Base-by-base conservation (phyloP, 805 yeast genomes). In the Sungouiozyma intestinalis region DNA sequence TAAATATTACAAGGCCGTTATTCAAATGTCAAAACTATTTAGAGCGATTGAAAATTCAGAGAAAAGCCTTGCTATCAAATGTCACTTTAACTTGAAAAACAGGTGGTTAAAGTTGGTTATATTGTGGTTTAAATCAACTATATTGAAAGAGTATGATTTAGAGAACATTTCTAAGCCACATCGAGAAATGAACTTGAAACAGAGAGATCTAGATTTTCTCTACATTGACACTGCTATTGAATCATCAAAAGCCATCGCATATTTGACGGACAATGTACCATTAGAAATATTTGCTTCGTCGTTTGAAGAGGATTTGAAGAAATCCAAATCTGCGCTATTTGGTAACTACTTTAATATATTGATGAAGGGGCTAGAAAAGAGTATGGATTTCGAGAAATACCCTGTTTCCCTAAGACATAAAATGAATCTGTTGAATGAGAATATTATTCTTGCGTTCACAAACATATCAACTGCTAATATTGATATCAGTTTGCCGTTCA, bases 401-500 rank as follows among this genome's bases (percentile, higher is more conserved):
- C 65, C 71, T 1, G 55, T 63, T 3, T 60, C 69, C 1, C 48
- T 66, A 35, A 66, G 60, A 49, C 82, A 80, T 53, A 79, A 81
- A 52, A 65, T 76, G 11, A 67, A 73, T 18, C 59, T 65, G 7
- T 68, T 85, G 24, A 71, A 77, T 16, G 84, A 80, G 16, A 76
- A 79, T 58, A 76, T 80, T 9, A 74, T 85, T 41, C 64, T 67
- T 17, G 77, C 84, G 16, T 66, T 85, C 39, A 77, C 87, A 2
- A 82, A 82, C 48, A 59, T 86, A 40, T 66, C 86, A 37, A 78
- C 75, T 50, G 72, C 85, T 3, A 86, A 86, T 52, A 77, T 81
- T 5, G 86, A 81, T 42, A 78, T 83, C 18, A 94, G 95, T 6
- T 64, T 86, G 51, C 77, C 76, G 40, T 76, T 75, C 57, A 86